Conservation (phyloP, 768 basidiomycete species). For the Mrakia blollopis region DNA sequence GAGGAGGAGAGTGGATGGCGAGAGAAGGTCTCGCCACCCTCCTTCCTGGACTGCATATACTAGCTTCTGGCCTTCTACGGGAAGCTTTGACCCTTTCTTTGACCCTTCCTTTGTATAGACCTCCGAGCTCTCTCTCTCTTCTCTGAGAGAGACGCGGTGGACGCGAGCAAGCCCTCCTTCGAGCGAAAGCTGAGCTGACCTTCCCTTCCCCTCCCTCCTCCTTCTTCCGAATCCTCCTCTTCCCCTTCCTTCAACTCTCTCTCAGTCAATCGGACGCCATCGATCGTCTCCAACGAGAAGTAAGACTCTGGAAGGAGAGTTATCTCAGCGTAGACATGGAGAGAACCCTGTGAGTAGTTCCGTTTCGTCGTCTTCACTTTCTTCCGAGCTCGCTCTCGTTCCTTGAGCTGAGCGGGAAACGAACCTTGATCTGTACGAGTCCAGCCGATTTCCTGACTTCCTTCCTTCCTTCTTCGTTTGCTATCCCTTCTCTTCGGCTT, state of each 20-base stretch:
- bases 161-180: not conserved
- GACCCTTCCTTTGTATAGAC: not conserved
- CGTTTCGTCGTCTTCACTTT: not conserved
- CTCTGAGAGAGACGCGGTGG: not conserved
- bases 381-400: not conserved
- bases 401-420: too few relatives aligned
- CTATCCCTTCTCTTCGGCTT: not conserved
- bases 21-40: not conserved
- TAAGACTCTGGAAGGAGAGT: not conserved
- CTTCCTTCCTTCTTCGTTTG: not conserved
- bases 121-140: not conserved
- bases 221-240: not conserved
- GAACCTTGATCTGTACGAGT: not conserved
- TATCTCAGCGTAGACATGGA: not conserved
- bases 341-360: not conserved
- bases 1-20: not conserved
- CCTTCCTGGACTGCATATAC: not conserved
- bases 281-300: not conserved
- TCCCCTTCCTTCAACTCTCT: too few relatives aligned
- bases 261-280: not conserved
- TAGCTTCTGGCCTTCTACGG: too few relatives aligned
- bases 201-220: not conserved
- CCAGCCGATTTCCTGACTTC: not conserved
- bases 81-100: not conserved
- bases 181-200: not conserved